Percentiles rank a stretch among this genome's conserved stretches.
These are phyloP conservation scores for Epichloe gansuensis DNA, from an alignment of 2,329 filamentous ascomycete genomes.

Conservation along the genomic window DNA sequence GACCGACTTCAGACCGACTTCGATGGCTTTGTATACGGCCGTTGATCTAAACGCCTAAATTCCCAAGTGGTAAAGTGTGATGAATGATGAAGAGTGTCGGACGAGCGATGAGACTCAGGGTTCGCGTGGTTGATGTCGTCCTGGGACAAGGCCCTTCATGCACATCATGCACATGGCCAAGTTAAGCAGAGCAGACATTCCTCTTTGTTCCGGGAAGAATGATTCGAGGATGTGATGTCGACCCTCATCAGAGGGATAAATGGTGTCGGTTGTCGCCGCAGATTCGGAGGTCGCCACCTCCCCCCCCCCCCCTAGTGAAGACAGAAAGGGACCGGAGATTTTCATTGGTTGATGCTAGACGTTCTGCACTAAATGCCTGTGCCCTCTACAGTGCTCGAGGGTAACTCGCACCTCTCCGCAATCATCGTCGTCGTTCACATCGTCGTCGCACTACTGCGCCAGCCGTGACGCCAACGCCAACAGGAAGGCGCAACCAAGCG, in stretches of 20 bases:
- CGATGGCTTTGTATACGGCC: not conserved
- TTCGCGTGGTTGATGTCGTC: not conserved
- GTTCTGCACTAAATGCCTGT: not conserved
- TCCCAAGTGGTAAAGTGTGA: not conserved
- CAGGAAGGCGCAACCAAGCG: not conserved
- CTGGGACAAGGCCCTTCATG: not conserved
- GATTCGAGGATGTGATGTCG: not conserved
- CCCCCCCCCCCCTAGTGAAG: constrained; percentile 5
- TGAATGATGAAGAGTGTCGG: not conserved
- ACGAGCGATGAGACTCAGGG: not conserved
- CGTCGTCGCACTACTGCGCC: not conserved
- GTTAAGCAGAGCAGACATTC: not conserved
- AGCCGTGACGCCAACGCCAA: not conserved
- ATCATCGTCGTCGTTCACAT: not conserved
- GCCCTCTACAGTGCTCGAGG: not conserved
- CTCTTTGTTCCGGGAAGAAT: not conserved
- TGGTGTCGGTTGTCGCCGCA: constrained; percentile 4
- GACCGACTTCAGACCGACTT: no score
- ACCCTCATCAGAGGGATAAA: not conserved
- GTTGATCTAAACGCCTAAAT: not conserved
- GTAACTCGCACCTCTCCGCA: constrained; percentile 3
- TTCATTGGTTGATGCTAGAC: not conserved
- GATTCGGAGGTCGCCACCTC: constrained; percentile 23
- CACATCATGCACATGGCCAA: not conserved
- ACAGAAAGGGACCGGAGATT: not conserved